Evolutionary conservation across 140 eudicot species (phyloP).

Genomic region (Oenanthe javanica): DNA sequence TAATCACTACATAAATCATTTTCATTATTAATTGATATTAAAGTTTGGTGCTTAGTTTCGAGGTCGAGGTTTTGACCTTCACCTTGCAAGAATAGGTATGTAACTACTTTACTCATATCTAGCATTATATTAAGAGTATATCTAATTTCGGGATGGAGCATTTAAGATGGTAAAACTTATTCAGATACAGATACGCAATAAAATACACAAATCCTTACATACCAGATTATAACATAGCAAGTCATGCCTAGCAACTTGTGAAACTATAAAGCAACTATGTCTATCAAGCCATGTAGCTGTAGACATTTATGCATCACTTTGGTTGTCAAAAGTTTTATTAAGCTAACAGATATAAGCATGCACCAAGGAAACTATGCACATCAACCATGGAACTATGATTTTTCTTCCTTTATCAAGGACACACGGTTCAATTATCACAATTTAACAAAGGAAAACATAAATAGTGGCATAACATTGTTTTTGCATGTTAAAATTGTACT

Average conservation of each 20-base stretch:
- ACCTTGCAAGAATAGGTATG: no score
- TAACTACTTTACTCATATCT: no score
- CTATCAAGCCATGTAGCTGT: neutral
- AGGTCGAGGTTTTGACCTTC: no score
- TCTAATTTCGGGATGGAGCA: no score
- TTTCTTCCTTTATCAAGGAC: neutral
- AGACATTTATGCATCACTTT: neutral
- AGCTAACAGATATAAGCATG: neutral
- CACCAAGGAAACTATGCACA: neutral
- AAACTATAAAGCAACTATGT: neutral
- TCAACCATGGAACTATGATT: neutral
- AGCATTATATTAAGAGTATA: no score
- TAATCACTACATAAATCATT: no score
- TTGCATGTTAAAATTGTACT: neutral
- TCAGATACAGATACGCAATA: no score
- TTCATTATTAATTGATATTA: no score
- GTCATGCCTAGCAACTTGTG: neutral
- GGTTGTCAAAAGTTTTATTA: neutral
- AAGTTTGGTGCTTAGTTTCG: no score
- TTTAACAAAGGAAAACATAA: neutral
- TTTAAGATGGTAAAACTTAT: no score
- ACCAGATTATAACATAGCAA: neutral
- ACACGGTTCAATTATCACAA: neutral
- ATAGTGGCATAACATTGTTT: neutral
- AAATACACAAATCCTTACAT: neutral